Evolutionary conservation across 83 land plant species (phyloP).

Genomic region (Thuja plicata): DNA sequence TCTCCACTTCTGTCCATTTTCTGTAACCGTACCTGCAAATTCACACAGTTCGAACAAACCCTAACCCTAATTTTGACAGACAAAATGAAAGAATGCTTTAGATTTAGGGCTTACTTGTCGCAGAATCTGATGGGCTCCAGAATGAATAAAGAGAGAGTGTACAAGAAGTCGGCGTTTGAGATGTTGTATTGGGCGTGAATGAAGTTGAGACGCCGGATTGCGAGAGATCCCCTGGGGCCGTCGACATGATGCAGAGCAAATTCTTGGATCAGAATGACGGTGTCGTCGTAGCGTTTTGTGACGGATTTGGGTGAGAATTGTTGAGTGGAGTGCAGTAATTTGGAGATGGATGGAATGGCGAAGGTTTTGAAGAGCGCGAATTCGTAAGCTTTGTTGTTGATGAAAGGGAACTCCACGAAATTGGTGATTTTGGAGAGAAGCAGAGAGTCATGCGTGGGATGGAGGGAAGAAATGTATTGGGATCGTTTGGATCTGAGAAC

Average conservation of each 20-base stretch:
- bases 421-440: background rate
- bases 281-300: constrained; percentile 36
- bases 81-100: background rate
- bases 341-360: constrained; percentile 41
- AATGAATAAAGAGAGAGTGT: constrained; percentile 22
- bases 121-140: constrained; percentile 19
- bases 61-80: too few relatives aligned
- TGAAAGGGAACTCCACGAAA: constrained; percentile 29
- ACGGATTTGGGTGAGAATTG: constrained; percentile 2
- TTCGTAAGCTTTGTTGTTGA: constrained; percentile 8
- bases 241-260: constrained; percentile 25
- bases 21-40: constrained; percentile 28
- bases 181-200: constrained; percentile 35
- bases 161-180: constrained; percentile 25
- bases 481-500: background rate
- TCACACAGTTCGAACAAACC: too few relatives aligned
- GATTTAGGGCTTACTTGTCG: background rate
- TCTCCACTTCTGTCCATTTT: constrained; percentile 20
- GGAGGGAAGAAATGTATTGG: constrained; percentile 2
- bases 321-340: constrained; percentile 12
- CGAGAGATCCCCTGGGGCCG: constrained; percentile 25
- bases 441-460: background rate
- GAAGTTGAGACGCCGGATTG: constrained; percentile 34
- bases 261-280: constrained; percentile 21
- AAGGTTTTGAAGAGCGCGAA: constrained; percentile 30